phyloP scores from a whole-genome alignment of 176 grass and related monocot genomes.

The Oryza punctata region DNA sequence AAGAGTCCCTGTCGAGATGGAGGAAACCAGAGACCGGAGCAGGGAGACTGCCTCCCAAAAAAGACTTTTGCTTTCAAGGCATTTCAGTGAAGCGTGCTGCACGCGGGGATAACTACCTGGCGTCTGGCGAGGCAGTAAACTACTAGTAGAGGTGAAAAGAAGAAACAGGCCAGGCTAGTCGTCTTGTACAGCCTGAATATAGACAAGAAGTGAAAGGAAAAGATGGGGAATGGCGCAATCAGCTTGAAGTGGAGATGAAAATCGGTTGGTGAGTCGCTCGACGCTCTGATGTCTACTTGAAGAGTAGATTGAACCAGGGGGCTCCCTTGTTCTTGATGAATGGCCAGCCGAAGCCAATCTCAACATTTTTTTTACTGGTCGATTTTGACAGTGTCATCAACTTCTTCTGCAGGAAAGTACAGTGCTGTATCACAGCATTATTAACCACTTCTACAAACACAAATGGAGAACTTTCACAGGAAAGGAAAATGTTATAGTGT shows the following conservation, averaged over 20 bases:
- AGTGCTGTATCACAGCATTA: background rate
- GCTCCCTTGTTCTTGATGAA: background rate
- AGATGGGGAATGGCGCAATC: background rate
- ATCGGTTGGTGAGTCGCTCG: background rate
- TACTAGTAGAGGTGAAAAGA: background rate
- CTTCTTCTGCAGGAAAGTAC: background rate
- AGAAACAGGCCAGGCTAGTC: slow-evolving; percentile 23
- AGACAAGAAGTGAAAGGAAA: background rate
- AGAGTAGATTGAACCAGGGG: background rate
- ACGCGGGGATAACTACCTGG: background rate
- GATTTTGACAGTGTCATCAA: slow-evolving; percentile 17
- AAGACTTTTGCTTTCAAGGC: background rate
- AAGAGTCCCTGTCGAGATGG: background rate
- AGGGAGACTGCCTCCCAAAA: background rate
- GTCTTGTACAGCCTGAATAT: background rate
- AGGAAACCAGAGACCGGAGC: background rate
- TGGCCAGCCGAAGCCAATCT: background rate
- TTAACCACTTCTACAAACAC: slow-evolving; percentile 2
- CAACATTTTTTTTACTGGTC: background rate
- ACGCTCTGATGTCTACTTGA: slow-evolving; percentile 4
- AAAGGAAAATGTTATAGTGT: background rate
- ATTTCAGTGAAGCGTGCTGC: background rate
- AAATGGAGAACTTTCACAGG: background rate
- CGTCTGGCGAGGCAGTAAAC: background rate
- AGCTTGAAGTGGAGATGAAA: background rate